Evolutionary conservation across 2,329 filamentous ascomycete species (phyloP).

Genomic region (Phyllosticta capitalensis): DNA sequence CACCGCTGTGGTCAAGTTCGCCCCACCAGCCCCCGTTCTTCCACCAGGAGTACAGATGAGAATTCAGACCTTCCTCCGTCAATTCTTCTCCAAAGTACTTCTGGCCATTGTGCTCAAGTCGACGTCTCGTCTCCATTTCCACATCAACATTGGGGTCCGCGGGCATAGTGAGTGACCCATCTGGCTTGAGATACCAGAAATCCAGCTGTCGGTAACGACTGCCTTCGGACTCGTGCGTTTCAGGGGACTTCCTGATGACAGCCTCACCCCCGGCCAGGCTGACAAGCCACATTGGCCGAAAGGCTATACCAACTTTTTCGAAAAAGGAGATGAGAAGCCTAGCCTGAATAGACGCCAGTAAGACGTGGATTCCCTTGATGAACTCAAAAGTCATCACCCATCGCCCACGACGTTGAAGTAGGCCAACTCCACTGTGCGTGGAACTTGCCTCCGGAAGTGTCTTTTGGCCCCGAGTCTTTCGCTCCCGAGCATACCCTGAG

Average conservation of each 20-base stretch:
- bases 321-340: slow-evolving; percentile 47
- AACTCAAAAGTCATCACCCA: slow-evolving; percentile 72
- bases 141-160: slow-evolving; percentile 63
- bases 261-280: slow-evolving; percentile 35
- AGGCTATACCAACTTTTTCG: slow-evolving; percentile 49
- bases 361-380: slow-evolving; percentile 60
- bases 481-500: slow-evolving; percentile 57
- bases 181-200: slow-evolving; percentile 35
- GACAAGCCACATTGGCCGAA: slow-evolving; percentile 55
- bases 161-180: slow-evolving; percentile 47
- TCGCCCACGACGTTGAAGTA: slow-evolving; percentile 66
- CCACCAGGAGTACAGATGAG: slow-evolving; percentile 77
- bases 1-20: slow-evolving; percentile 67
- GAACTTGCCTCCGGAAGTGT: slow-evolving; percentile 24
- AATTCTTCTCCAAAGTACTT: slow-evolving; percentile 22
- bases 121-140: slow-evolving; percentile 64
- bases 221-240: slow-evolving; percentile 15
- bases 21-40: slow-evolving; percentile 77
- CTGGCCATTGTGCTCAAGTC: slow-evolving; percentile 36
- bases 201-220: slow-evolving; percentile 42
- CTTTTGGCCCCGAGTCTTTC: slow-evolving; percentile 48
- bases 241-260: background rate
- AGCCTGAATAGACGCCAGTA: slow-evolving; percentile 52
- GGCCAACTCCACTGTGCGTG: slow-evolving; percentile 57
- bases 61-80: slow-evolving; percentile 60